A percentile compares a stretch with the other conserved stretches of the same genome.
phyloP scores from a whole-genome alignment of 257 asterid genomes.

The Parsonsia alboflavescens region DNA sequence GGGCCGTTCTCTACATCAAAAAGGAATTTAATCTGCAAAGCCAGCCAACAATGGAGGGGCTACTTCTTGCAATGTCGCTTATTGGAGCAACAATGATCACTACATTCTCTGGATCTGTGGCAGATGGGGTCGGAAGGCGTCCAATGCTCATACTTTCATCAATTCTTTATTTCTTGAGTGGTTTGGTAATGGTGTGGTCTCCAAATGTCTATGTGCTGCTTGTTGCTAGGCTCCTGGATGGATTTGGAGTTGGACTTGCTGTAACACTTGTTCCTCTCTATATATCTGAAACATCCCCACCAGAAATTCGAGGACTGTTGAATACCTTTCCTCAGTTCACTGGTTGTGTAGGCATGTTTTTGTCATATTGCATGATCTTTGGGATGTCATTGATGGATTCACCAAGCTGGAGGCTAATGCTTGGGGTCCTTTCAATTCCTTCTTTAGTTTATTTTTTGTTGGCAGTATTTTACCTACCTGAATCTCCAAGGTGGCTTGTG shows the following conservation, averaged over 20 bases:
- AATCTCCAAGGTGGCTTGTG: constrained; percentile 98
- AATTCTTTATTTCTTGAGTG: constrained; percentile 65
- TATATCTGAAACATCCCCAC: constrained; percentile 94
- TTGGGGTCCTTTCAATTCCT: constrained; percentile 83
- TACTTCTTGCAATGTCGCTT: constrained; percentile 83
- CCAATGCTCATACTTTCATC: constrained; percentile 90
- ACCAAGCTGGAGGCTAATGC: constrained; percentile 96
- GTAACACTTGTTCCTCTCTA: constrained; percentile 91
- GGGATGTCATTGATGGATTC: constrained; percentile 65
- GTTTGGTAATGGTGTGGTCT: constrained; percentile 90
- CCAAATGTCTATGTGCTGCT: constrained; percentile 80
- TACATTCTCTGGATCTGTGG: constrained; percentile 71
- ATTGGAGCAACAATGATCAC: constrained; percentile 94
- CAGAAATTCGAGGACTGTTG: constrained; percentile 73
- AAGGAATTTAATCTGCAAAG: constrained; percentile 64
- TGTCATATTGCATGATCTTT: constrained; percentile 91
- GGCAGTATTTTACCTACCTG: constrained; percentile 69
- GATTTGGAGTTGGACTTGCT: constrained; percentile 88
- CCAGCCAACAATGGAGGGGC: constrained; percentile 87
- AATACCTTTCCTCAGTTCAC: constrained; percentile 94
- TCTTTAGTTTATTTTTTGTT: constrained; percentile 57
- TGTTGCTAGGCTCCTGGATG: constrained; percentile 83
- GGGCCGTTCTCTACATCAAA: constrained; percentile 86
- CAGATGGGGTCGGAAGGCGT: constrained; percentile 85
- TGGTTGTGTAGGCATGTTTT: constrained; percentile 80